Percentiles rank a stretch among this genome's conserved stretches.
phyloP scores from a whole-genome alignment of 2,329 filamentous ascomycete species.

The Diplodia intermedia region DNA sequence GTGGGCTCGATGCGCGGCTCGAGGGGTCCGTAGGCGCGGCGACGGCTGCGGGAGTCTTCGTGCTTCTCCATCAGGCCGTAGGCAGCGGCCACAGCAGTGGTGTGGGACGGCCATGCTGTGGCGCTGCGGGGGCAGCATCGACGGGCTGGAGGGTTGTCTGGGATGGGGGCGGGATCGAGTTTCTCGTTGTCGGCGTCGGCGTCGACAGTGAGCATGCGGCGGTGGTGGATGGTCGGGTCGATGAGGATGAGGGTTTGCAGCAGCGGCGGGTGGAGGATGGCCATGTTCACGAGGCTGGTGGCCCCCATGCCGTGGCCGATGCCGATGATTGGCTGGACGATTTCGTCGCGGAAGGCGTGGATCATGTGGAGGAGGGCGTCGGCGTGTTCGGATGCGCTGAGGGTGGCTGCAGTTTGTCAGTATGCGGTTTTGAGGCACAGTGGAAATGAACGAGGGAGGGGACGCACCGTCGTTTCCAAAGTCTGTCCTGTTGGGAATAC shows the following conservation, averaged over 20 bases:
- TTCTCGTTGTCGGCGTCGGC: slow-evolving; percentile 46
- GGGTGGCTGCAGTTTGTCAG: slow-evolving; percentile 56
- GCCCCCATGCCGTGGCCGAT: slow-evolving; percentile 91
- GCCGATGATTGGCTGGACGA: slow-evolving; percentile 82
- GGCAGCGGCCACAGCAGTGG: no score
- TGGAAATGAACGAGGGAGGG: neutral
- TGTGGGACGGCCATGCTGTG: no score
- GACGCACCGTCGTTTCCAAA: slow-evolving; percentile 83
- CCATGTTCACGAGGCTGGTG: slow-evolving; percentile 72
- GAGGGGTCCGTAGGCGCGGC: slow-evolving; percentile 79
- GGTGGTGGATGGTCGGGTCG: slow-evolving; percentile 75
- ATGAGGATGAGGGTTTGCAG: slow-evolving; percentile 77
- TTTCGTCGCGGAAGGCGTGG: slow-evolving; percentile 79
- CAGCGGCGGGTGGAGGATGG: slow-evolving; percentile 80
- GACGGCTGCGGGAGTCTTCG: slow-evolving; percentile 72
- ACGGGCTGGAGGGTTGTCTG: slow-evolving; percentile 72
- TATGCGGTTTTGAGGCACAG: no score
- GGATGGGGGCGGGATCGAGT: slow-evolving; percentile 60
- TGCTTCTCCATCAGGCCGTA: no score
- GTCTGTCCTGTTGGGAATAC: slow-evolving; percentile 74
- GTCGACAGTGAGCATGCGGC: slow-evolving; percentile 47
- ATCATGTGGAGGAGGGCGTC: slow-evolving; percentile 85
- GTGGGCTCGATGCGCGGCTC: slow-evolving; percentile 76
- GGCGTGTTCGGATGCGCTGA: slow-evolving; percentile 80
- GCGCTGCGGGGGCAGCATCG: slow-evolving; percentile 76